A percentile compares a stretch with the other conserved stretches of the same genome.
phyloP scores from a whole-genome alignment of 2,329 filamentous ascomycete genomes.

The Aspergillus fructus region DNA sequence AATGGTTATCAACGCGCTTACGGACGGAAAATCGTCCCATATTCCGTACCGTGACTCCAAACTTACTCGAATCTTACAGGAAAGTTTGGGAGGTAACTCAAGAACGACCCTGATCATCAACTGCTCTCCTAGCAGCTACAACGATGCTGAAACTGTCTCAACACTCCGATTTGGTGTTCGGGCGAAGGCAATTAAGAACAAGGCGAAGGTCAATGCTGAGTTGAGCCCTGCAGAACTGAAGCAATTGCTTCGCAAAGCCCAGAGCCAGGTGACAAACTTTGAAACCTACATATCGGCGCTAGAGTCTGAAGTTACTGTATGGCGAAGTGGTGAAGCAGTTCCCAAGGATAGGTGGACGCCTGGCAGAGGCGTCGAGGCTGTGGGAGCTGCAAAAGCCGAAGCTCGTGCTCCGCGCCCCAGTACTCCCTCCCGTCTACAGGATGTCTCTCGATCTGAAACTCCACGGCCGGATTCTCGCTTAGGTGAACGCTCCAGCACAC shows the following conservation, averaged over 20 bases:
- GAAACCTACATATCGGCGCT: constrained; percentile 80
- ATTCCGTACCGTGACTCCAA: constrained; percentile 98
- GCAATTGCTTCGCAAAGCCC: constrained; percentile 84
- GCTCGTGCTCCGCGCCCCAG: constrained; percentile 45
- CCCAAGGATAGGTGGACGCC: constrained; percentile 86
- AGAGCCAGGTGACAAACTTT: constrained; percentile 83
- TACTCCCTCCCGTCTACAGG: constrained; percentile 43
- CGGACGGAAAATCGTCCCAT: constrained; percentile 94
- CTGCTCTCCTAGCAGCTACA: constrained; percentile 98
- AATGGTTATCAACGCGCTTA: constrained; percentile 98
- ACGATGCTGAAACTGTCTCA: constrained; percentile 89
- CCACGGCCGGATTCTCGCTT: constrained; percentile 64
- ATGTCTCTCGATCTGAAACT: constrained; percentile 56
- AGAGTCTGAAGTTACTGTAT: constrained; percentile 80
- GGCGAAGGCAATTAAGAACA: constrained; percentile 99
- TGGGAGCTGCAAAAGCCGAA: constrained; percentile 49
- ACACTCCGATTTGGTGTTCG: constrained; percentile 93
- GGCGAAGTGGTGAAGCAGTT: constrained; percentile 84
- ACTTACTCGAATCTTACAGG: constrained; percentile 93
- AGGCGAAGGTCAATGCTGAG: constrained; percentile 99
- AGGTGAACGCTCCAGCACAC: constrained; percentile 82
- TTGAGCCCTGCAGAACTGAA: constrained; percentile 95
- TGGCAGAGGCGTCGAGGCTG: constrained; percentile 58
- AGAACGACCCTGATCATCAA: constrained; percentile 98
- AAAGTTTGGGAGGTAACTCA: constrained; percentile 95